Conservation (phyloP, 1,139 yeast species). For the Pichia sp. region DNA sequence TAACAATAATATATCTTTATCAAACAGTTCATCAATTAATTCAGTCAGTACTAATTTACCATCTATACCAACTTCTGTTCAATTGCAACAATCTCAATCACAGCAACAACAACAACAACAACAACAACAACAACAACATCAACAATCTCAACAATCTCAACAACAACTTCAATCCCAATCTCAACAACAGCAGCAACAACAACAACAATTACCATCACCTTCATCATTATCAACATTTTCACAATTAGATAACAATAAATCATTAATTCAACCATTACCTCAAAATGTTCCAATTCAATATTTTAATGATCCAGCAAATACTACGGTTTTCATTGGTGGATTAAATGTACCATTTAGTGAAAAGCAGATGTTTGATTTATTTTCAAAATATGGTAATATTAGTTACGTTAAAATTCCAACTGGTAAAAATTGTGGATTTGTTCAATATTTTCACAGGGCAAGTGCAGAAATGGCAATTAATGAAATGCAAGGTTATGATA, state of each 20-base stretch:
- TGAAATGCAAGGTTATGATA: slow-evolving; percentile 68
- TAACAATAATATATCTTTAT: background rate
- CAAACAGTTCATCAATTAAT: background rate
- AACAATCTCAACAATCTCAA: slow-evolving; percentile 15
- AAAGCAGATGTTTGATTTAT: slow-evolving; percentile 50
- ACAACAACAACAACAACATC: slow-evolving; percentile 13
- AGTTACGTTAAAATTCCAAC: slow-evolving; percentile 63
- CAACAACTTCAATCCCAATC: slow-evolving; percentile 3
- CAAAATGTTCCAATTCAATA: slow-evolving; percentile 28
- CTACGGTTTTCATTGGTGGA: slow-evolving; percentile 73
- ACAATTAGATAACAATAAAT: slow-evolving; percentile 10
- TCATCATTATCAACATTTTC: slow-evolving; percentile 6
- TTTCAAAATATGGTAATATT: slow-evolving; percentile 61
- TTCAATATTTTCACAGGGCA: slow-evolving; percentile 54
- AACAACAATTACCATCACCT: slow-evolving; percentile 3
- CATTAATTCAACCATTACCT: slow-evolving; percentile 25
- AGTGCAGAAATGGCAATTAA: slow-evolving; percentile 69
- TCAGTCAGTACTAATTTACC: background rate
- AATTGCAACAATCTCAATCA: background rate
- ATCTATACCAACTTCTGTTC: background rate
- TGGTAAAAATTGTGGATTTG: slow-evolving; percentile 68
- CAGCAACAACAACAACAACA: slow-evolving; percentile 21
- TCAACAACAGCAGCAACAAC: slow-evolving; percentile 5
- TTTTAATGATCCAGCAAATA: slow-evolving; percentile 55
- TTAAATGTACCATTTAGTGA: slow-evolving; percentile 51